Evolutionary conservation across 495 filamentous ascomycete genomes (phyloP).

Genomic region (Penicillium riverlandense): DNA sequence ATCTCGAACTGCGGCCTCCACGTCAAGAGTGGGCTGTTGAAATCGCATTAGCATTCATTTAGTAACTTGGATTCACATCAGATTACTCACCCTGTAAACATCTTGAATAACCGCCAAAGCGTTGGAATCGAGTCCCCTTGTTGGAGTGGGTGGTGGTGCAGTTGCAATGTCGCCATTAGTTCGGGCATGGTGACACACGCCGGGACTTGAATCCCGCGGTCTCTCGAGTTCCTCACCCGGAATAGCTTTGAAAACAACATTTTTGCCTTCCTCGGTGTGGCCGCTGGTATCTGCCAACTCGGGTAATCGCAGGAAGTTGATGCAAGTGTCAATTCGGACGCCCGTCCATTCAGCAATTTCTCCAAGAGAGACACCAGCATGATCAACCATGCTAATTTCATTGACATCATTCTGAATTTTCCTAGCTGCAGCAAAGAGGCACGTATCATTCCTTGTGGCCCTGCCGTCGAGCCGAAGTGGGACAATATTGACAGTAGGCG

Average conservation of each 20-base stretch:
- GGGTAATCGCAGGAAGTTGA: constrained; percentile 31
- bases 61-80: neutral
- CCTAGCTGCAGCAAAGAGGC: constrained; percentile 16
- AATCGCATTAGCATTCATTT: constrained; percentile 10
- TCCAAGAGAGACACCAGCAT: constrained; percentile 21
- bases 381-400: constrained; percentile 22
- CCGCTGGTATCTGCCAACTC: constrained; percentile 7
- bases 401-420: constrained; percentile 25
- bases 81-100: constrained; percentile 14
- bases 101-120: constrained; percentile 8
- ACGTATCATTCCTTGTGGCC: constrained; percentile 3
- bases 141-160: constrained; percentile 2
- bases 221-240: constrained; percentile 5
- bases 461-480: constrained; percentile 23
- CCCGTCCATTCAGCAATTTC: constrained; percentile 33
- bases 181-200: neutral
- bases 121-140: neutral
- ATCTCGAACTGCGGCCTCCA: constrained; percentile 26
- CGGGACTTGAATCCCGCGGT: neutral
- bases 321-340: constrained; percentile 23
- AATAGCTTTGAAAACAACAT: constrained; percentile 8
- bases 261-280: neutral
- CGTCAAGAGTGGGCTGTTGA: constrained; percentile 27
- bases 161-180: constrained; percentile 9
- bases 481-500: constrained; percentile 30